Percentiles rank a stretch among this genome's conserved stretches.
Conservation (phyloP, 2,329 filamentous ascomycete genomes). For the Aspergillus quadrilineatus region DNA sequence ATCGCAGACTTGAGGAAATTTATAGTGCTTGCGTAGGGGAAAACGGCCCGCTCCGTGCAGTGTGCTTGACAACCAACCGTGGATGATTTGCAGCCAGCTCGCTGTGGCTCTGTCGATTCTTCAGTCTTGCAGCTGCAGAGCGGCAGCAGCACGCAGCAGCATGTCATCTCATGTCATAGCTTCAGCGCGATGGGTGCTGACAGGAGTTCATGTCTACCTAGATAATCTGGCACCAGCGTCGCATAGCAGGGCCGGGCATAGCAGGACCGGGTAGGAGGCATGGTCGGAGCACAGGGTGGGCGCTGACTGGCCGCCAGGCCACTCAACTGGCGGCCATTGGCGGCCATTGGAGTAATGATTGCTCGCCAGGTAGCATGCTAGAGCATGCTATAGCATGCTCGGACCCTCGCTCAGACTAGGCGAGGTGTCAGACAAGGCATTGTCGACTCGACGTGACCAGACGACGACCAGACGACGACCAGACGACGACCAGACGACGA, state of each 20-base stretch:
- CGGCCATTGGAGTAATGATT: too few relatives aligned
- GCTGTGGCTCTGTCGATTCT: slow-evolving; percentile 3
- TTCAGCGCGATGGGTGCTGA: not conserved
- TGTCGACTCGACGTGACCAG: not conserved
- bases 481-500: not conserved
- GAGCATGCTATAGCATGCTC: not conserved
- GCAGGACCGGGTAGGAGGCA: not conserved
- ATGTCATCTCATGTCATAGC: not conserved
- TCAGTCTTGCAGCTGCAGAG: slow-evolving; percentile 6
- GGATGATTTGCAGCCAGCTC: not conserved
- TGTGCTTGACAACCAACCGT: not conserved
- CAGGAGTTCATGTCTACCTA: slow-evolving; percentile 5
- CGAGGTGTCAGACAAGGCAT: slow-evolving; percentile 3
- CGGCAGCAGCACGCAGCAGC: not conserved
- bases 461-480: not conserved
- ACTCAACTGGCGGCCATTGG: too few relatives aligned
- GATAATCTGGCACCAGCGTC: slow-evolving; percentile 5
- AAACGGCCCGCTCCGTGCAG: slow-evolving; percentile 11
- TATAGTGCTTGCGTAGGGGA: not conserved
- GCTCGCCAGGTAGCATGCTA: not conserved
- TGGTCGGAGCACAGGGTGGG: not conserved
- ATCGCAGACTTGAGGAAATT: not conserved
- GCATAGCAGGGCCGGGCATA: slow-evolving; percentile 1
- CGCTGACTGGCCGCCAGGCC: not conserved
- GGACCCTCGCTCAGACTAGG: not conserved